Percentiles rank a stretch among this genome's conserved stretches.
Conservation (phyloP, 352 stramenopile species). For the Pythium monospermum region DNA sequence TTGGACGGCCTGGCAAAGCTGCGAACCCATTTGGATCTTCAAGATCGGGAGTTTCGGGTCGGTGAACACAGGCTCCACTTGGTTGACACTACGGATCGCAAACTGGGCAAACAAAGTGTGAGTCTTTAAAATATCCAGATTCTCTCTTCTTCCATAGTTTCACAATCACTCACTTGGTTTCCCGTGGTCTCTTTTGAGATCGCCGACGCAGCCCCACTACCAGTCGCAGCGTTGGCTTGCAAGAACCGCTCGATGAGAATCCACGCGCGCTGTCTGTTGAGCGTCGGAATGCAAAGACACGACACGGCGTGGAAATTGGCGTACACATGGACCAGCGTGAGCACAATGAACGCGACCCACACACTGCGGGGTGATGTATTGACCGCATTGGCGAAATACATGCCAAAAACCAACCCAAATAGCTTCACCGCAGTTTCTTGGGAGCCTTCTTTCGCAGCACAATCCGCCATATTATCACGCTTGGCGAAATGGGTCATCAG, state of each 20-base stretch:
- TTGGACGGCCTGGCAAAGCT: conserved; percentile 36
- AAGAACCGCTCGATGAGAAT: conserved; percentile 61
- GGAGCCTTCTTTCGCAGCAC: conserved; percentile 93
- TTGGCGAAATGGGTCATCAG: conserved; percentile 89
- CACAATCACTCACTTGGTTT: conserved; percentile 1
- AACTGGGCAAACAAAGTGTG: conserved; percentile 25
- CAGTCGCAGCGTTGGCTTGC: conserved; percentile 1
- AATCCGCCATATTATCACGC: conserved; percentile 86
- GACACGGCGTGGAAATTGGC: conserved; percentile 93
- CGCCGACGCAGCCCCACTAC: conserved; percentile 20
- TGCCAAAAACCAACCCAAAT: conserved; percentile 87
- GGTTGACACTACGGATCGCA: conserved; percentile 58
- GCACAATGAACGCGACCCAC: conserved; percentile 90
- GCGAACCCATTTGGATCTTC: conserved; percentile 53
- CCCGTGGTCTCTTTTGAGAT: conserved; percentile 17
- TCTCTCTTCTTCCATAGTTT: too few relatives aligned
- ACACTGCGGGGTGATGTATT: conserved; percentile 54
- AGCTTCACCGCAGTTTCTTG: conserved; percentile 96
- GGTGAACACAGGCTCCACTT: conserved; percentile 45
- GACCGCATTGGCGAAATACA: conserved; percentile 77
- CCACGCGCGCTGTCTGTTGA: conserved; percentile 73
- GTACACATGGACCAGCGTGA: conserved; percentile 92
- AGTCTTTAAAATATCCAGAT: too few relatives aligned
- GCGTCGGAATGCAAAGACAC: conserved; percentile 81
- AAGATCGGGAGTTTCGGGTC: conserved; percentile 44